Conservation (phyloP, 176 grass and related monocot species). For the Musa acuminata region DNA sequence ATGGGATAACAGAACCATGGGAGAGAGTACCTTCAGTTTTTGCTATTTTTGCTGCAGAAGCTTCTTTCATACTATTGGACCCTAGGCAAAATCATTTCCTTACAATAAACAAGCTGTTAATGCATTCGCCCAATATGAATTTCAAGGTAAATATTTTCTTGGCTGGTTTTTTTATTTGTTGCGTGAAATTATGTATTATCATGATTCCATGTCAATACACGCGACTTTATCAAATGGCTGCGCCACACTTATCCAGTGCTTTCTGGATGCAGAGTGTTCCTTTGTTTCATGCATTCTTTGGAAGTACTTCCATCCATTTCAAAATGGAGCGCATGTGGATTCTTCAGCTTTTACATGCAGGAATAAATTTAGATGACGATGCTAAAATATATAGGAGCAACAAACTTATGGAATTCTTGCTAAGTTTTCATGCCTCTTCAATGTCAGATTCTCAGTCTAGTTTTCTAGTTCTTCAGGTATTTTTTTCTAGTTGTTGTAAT, state of each 20-base stretch:
- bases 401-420: slow-evolving; percentile 44
- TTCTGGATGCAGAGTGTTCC: slow-evolving; percentile 50
- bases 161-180: slow-evolving; percentile 7
- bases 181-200: neutral
- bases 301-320: slow-evolving; percentile 67
- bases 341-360: slow-evolving; percentile 79
- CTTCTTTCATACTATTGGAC: slow-evolving; percentile 68
- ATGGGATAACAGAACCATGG: slow-evolving; percentile 87
- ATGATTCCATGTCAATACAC: neutral
- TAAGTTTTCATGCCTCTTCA: slow-evolving; percentile 62
- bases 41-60: slow-evolving; percentile 86
- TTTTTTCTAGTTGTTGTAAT: slow-evolving; percentile 8
- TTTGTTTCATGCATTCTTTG: slow-evolving; percentile 71
- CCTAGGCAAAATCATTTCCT: slow-evolving; percentile 57
- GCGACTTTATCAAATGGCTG: neutral
- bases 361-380: slow-evolving; percentile 71
- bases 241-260: neutral
- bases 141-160: slow-evolving; percentile 44
- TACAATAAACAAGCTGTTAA: slow-evolving; percentile 68
- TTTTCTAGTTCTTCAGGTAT: slow-evolving; percentile 65
- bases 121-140: slow-evolving; percentile 49
- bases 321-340: slow-evolving; percentile 76
- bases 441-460: slow-evolving; percentile 63
- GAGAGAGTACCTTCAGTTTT: slow-evolving; percentile 74
- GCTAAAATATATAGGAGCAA: slow-evolving; percentile 69